Evolutionary conservation across 2,329 filamentous ascomycete species (phyloP), one percentile per base, ranked within the genome.

Genomic region (Aspergillus brasiliensis): DNA sequence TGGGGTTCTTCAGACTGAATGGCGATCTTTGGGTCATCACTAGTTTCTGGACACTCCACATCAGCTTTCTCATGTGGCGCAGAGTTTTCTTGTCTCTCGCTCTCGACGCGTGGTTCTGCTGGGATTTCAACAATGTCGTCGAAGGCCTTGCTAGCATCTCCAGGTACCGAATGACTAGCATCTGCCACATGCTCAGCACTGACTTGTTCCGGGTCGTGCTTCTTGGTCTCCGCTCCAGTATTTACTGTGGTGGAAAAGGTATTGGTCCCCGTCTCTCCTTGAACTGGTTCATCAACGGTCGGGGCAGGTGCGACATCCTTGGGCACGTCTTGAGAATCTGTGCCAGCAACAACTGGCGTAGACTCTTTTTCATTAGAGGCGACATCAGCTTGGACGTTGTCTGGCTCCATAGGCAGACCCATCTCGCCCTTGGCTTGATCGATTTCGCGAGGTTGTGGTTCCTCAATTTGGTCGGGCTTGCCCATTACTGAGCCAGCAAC

Each of bases 401-500:
- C 31, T 21, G 21, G 23, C 2, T 46, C 11, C 11, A 19, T n/a
- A 8, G 2, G 15, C 15, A 46, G 15, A 21, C 19, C 21, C n/a
- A 40, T 17, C 3, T 58, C 56, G 17, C 15, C 17, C 25, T 46
- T 46, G 27, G 10, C n/a, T 11, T 37, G 34, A 44, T 47, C 47
- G 13, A 28, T 28, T 31, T 34, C 8, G 4, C 5, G 19, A 19
- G 10, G 5, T 8, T 51, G 10, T n/a, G 27, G 7, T 34, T 53
- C 42, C 17, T 58, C 67, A 13, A 40, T 6, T 3, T 23, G 25
- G 8, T 63, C 64, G 15, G 42, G n/a, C 27, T 37, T 52, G 11
- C 23, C 51, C 17, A 46, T 17, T n/a, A 40, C 28, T 34, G 37
- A n/a, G 51, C 64, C 6, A 5, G 27, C 34, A 10, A 62, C 57